These are phyloP conservation scores for Globisporangium irregulare DNA, from an alignment of 352 stramenopile genomes.

Conservation along the genomic window DNA sequence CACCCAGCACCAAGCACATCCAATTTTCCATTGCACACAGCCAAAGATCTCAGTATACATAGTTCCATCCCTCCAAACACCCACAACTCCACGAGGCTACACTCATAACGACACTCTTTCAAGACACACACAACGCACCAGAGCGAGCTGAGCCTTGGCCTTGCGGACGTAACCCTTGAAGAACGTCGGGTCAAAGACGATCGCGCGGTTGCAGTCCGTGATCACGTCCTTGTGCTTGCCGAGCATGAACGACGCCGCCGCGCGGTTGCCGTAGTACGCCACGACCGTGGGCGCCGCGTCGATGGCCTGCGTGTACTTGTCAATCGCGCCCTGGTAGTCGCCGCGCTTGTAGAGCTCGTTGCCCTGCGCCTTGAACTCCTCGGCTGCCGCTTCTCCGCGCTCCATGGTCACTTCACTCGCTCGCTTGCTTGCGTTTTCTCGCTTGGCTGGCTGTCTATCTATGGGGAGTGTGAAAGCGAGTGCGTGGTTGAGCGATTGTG, in stretches of 20 bases:
- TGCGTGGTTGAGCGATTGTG: slow-evolving; percentile 4
- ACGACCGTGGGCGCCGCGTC: slow-evolving; percentile 80
- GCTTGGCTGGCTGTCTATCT: slow-evolving; percentile 10
- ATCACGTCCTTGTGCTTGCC: slow-evolving; percentile 88
- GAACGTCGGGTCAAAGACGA: slow-evolving; percentile 88
- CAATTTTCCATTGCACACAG: neutral
- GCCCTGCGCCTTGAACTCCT: slow-evolving; percentile 83
- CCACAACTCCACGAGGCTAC: neutral
- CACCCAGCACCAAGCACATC: neutral
- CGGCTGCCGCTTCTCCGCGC: slow-evolving; percentile 45
- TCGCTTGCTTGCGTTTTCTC: slow-evolving; percentile 4
- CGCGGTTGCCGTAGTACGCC: slow-evolving; percentile 89
- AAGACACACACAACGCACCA: slow-evolving; percentile 33
- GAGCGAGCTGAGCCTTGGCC: slow-evolving; percentile 79
- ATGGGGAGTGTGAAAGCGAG: slow-evolving; percentile 8
- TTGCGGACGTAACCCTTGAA: slow-evolving; percentile 92
- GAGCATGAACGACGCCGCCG: slow-evolving; percentile 90
- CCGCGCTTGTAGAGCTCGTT: slow-evolving; percentile 92
- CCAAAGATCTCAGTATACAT: slow-evolving; percentile 2
- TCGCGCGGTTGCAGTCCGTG: slow-evolving; percentile 87
- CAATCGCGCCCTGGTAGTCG: slow-evolving; percentile 88
- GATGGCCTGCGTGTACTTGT: slow-evolving; percentile 91
- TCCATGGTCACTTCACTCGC: slow-evolving; percentile 8
- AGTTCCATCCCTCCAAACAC: neutral
- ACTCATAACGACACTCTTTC: neutral